These are phyloP conservation scores for Zygosaccharomyces kombuchaensis DNA, from an alignment of 805 yeast genomes.

Conservation along the genomic window DNA sequence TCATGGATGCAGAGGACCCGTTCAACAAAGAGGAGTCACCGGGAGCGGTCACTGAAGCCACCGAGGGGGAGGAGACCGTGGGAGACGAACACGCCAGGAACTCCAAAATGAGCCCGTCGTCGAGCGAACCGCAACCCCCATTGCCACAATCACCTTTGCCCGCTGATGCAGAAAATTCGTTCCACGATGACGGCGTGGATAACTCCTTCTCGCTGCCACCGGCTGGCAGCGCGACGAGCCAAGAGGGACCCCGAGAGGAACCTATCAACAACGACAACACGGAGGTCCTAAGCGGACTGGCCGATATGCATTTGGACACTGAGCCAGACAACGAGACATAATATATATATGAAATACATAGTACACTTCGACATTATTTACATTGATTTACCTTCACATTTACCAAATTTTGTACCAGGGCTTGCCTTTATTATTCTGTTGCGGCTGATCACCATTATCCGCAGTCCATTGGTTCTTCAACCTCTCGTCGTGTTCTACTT, in stretches of 20 bases:
- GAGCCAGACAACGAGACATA: background rate
- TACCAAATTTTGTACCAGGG: conserved; percentile 35
- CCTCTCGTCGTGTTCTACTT: conserved; percentile 22
- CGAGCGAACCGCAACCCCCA: background rate
- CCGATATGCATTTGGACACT: background rate
- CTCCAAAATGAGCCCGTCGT: background rate
- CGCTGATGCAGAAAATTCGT: background rate
- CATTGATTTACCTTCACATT: background rate
- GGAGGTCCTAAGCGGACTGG: background rate
- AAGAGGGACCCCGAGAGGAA: conserved; percentile 1
- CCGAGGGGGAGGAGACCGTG: conserved; percentile 14
- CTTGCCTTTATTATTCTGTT: conserved; percentile 10
- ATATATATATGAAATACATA: background rate
- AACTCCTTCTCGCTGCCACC: conserved; percentile 51
- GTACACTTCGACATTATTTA: background rate
- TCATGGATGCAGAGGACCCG: conserved; percentile 64
- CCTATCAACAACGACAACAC: conserved; percentile 2
- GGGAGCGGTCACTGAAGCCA: background rate
- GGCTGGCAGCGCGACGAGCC: conserved; percentile 27
- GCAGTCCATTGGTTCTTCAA: conserved; percentile 25
- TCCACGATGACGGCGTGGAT: conserved; percentile 26
- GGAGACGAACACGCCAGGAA: conserved; percentile 9
- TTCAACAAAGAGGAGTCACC: conserved; percentile 37
- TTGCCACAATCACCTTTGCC: background rate
- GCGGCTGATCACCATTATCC: conserved; percentile 14